Evolutionary conservation across 805 yeast species (phyloP).

Genomic region (Danielia reshetovae): DNA sequence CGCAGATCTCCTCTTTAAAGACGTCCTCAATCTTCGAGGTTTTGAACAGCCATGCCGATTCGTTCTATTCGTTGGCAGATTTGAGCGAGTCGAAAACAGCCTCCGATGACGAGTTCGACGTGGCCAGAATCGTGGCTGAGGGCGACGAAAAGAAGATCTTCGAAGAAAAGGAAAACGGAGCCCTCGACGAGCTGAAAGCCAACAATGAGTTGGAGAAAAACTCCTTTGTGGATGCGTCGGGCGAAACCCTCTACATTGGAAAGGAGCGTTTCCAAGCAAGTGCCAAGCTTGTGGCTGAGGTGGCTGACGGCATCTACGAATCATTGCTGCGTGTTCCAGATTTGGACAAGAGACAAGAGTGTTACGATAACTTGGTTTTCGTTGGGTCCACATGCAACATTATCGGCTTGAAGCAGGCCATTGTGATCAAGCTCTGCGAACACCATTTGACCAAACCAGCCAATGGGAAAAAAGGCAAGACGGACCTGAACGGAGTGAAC

Average conservation of each 20-base stretch:
- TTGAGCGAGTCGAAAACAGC: conserved; percentile 29
- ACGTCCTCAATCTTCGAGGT: conserved; percentile 75
- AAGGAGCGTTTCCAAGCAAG: conserved; percentile 86
- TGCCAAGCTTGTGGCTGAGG: conserved; percentile 49
- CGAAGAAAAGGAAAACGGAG: conserved; percentile 23
- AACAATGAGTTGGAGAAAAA: conserved; percentile 76
- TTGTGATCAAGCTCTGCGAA: conserved; percentile 54
- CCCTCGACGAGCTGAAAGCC: conserved; percentile 32
- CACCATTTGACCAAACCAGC: conserved; percentile 44
- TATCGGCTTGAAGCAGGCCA: conserved; percentile 70
- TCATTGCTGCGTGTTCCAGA: conserved; percentile 60
- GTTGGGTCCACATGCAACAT: conserved; percentile 76
- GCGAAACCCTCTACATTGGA: conserved; percentile 66
- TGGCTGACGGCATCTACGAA: conserved; percentile 52
- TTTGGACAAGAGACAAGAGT: conserved; percentile 67
- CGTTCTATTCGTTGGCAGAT: conserved; percentile 59
- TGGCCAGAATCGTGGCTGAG: conserved; percentile 83
- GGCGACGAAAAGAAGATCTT: conserved; percentile 45
- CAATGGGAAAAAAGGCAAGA: conserved; percentile 20
- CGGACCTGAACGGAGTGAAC: conserved; percentile 27
- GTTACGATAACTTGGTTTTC: conserved; percentile 78
- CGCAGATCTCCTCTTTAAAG: conserved; percentile 74
- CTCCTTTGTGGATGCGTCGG: conserved; percentile 57
- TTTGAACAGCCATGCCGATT: conserved; percentile 61
- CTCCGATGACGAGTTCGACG: conserved; percentile 78